phyloP scores from a whole-genome alignment of 2,329 filamentous ascomycete species.

The Phaeosphaeria sp. region DNA sequence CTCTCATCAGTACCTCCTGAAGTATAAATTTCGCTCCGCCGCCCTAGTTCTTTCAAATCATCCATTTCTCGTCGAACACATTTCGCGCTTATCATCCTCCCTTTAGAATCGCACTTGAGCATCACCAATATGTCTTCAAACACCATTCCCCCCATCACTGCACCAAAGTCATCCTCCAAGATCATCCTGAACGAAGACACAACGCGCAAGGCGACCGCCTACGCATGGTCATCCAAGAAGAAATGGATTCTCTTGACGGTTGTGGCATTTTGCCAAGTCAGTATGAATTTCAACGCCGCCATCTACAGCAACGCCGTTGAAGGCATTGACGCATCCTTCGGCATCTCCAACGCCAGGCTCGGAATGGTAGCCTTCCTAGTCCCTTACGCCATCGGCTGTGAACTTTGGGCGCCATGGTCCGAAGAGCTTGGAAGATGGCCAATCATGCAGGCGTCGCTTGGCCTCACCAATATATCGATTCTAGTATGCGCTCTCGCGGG shows the following conservation, averaged over 20 bases:
- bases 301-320: constrained; percentile 61
- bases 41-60: neutral
- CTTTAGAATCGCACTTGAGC: too few species aligned
- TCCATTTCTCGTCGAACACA: too few species aligned
- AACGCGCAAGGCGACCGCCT: constrained; percentile 45
- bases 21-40: neutral
- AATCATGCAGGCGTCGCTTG: constrained; percentile 74
- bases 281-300: constrained; percentile 62
- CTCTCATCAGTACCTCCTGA: neutral
- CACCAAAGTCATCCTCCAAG: neutral
- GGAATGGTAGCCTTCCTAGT: constrained; percentile 82
- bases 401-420: constrained; percentile 81
- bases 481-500: constrained; percentile 61
- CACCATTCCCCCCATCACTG: neutral
- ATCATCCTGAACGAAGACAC: neutral
- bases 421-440: constrained; percentile 81
- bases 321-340: constrained; percentile 66
- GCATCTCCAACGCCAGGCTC: constrained; percentile 52
- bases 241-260: constrained; percentile 62
- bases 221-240: constrained; percentile 54
- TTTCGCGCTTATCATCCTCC: too few species aligned
- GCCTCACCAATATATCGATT: constrained; percentile 78
- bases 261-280: constrained; percentile 62
- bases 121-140: neutral
- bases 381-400: constrained; percentile 82